Conservation (phyloP, 495 filamentous ascomycete genomes). For the Lichina pygmaea region DNA sequence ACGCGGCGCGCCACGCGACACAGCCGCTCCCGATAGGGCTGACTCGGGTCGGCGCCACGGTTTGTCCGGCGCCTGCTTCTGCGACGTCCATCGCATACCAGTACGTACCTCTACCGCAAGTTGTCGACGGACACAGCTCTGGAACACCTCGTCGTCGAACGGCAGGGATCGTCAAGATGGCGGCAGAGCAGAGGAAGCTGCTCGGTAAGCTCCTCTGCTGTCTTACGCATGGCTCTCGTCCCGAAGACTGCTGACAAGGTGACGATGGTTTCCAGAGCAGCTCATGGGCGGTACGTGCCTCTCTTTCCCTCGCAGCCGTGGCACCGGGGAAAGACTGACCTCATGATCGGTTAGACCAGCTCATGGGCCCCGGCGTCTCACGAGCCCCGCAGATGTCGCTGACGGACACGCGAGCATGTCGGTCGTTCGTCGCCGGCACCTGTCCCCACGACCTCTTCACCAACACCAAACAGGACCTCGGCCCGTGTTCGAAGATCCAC, state of each 20-base stretch:
- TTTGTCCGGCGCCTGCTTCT: no score
- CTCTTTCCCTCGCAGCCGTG: neutral
- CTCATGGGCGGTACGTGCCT: conserved; percentile 29
- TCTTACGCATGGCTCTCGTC: no score
- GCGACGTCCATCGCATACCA: no score
- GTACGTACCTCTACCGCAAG: no score
- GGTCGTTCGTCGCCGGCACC: conserved; percentile 76
- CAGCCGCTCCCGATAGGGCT: no score
- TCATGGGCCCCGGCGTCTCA: conserved; percentile 46
- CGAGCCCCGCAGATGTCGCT: conserved; percentile 58
- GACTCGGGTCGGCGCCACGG: no score
- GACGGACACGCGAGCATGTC: conserved; percentile 83
- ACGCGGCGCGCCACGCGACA: no score
- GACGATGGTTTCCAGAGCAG: conserved; percentile 10
- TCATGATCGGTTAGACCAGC: conserved; percentile 33
- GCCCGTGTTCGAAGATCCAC: conserved; percentile 74
- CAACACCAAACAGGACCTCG: conserved; percentile 95
- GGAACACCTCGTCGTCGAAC: no score
- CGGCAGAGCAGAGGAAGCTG: conserved; percentile 85
- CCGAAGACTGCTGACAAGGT: no score
- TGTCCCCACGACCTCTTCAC: conserved; percentile 99
- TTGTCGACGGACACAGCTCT: no score
- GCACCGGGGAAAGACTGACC: conserved; percentile 6
- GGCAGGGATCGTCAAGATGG: conserved; percentile 24
- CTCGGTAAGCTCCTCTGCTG: conserved; percentile 26